Evolutionary conservation across 805 yeast species (phyloP).

Genomic region (Saccharomycopsis javanensis): DNA sequence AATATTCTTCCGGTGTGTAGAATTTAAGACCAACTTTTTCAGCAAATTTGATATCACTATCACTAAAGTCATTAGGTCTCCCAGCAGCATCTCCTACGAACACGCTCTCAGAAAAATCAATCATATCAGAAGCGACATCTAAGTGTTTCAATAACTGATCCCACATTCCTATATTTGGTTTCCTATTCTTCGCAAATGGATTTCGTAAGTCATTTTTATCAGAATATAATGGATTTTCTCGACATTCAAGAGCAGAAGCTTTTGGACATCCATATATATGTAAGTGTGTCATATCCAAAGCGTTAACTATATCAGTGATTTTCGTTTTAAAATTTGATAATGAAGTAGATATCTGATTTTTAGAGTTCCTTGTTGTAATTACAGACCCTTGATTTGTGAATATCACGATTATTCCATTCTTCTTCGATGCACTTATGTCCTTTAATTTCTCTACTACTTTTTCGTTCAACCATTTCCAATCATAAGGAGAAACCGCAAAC

Average conservation of each 20-base stretch:
- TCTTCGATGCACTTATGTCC: constrained; percentile 18
- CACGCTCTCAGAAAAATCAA: constrained; percentile 39
- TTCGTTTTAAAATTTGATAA: constrained; percentile 36
- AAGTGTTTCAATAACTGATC: constrained; percentile 37
- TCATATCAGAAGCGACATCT: constrained; percentile 13
- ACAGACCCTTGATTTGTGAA: constrained; percentile 84
- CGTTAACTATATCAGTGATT: constrained; percentile 31
- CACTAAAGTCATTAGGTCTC: constrained; percentile 65
- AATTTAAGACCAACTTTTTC: constrained; percentile 42
- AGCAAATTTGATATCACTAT: constrained; percentile 69
- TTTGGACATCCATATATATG: constrained; percentile 51
- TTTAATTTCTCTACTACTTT: constrained; percentile 23
- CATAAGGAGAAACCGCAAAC: constrained; percentile 50
- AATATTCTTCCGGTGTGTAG: constrained; percentile 53
- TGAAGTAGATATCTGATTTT: constrained; percentile 1
- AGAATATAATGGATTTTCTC: constrained; percentile 6
- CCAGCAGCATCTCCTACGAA: constrained; percentile 35
- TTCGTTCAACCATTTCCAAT: constrained; percentile 63
- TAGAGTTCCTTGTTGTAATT: constrained; percentile 27
- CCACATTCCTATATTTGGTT: constrained; percentile 80
- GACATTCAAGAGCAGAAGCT: constrained; percentile 30
- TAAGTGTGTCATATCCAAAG: constrained; percentile 23
- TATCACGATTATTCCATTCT: constrained; percentile 42
- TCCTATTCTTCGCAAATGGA: constrained; percentile 38
- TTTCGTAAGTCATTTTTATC: constrained; percentile 5